phyloP scores from a whole-genome alignment of 768 basidiomycete species.

The Tylopilus balloui region DNA sequence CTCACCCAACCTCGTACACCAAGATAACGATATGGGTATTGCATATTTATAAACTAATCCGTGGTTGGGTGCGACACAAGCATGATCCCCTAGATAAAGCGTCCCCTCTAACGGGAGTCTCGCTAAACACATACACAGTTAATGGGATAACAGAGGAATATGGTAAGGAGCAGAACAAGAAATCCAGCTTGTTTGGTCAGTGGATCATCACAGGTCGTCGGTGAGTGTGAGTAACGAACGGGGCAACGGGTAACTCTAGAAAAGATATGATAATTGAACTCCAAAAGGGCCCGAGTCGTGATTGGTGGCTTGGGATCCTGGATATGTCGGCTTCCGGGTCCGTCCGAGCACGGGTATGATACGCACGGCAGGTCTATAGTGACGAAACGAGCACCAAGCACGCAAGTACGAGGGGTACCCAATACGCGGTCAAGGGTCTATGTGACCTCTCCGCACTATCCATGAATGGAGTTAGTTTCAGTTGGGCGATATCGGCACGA shows the following conservation, averaged over 20 bases:
- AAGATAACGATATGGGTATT: not conserved
- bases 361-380: constrained; percentile 3
- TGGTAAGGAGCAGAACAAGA: not conserved
- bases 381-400: constrained; percentile 10
- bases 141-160: not conserved
- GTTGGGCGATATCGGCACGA: not conserved
- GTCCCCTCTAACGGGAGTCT: not conserved
- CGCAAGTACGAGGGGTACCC: constrained; percentile 15
- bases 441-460: constrained; percentile 16
- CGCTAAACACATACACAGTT: not conserved
- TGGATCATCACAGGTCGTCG: not conserved
- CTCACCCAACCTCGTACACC: too few relatives aligned
- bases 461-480: not conserved
- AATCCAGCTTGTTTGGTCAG: not conserved
- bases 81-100: not conserved
- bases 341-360: not conserved
- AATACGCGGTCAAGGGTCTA: constrained; percentile 5
- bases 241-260: not conserved
- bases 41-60: not conserved
- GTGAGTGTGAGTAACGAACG: not conserved
- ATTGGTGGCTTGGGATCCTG: not conserved
- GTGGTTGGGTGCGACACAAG: too few relatives aligned
- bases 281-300: not conserved
- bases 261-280: not conserved
- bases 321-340: not conserved